Conservation (phyloP, 371 early-diverging fungal genomes). For the Mucor saturninus region DNA sequence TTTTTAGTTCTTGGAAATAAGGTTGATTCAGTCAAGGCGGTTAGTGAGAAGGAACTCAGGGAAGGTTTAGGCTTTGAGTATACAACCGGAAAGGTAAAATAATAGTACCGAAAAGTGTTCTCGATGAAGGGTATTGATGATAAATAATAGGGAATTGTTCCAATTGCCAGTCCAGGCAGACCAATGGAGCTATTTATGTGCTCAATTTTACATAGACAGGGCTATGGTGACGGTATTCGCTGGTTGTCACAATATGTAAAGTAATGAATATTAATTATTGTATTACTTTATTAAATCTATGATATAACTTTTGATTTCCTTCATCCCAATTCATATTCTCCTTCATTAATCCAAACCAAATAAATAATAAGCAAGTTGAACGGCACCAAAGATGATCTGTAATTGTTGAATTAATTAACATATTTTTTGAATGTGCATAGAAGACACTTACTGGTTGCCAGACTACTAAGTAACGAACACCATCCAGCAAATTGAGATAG, state of each 20-base stretch:
- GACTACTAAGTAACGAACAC: slow-evolving; percentile 79
- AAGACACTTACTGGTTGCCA: slow-evolving; percentile 78
- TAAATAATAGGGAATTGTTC: slow-evolving; percentile 77
- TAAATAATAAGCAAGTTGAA: slow-evolving; percentile 50
- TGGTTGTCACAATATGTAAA: slow-evolving; percentile 88
- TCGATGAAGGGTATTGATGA: neutral
- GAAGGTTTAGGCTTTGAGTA: slow-evolving; percentile 87
- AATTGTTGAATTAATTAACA: neutral
- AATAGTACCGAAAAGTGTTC: no score
- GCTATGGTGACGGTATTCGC: slow-evolving; percentile 97
- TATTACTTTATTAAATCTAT: neutral
- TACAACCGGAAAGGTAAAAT: slow-evolving; percentile 89
- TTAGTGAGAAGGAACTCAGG: slow-evolving; percentile 91
- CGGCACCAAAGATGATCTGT: slow-evolving; percentile 56
- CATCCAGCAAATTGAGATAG: slow-evolving; percentile 82
- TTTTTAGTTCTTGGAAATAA: slow-evolving; percentile 97
- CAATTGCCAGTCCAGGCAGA: slow-evolving; percentile 71
- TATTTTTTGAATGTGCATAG: neutral
- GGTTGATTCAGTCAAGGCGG: slow-evolving; percentile 94
- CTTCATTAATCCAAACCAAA: slow-evolving; percentile 39
- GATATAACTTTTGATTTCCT: neutral
- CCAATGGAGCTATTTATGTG: slow-evolving; percentile 99
- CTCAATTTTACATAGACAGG: slow-evolving; percentile 95
- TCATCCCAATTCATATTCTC: neutral
- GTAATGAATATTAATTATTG: neutral